phyloP scores from a whole-genome alignment of 2,329 filamentous ascomycete species.

The Xylariales sp. region DNA sequence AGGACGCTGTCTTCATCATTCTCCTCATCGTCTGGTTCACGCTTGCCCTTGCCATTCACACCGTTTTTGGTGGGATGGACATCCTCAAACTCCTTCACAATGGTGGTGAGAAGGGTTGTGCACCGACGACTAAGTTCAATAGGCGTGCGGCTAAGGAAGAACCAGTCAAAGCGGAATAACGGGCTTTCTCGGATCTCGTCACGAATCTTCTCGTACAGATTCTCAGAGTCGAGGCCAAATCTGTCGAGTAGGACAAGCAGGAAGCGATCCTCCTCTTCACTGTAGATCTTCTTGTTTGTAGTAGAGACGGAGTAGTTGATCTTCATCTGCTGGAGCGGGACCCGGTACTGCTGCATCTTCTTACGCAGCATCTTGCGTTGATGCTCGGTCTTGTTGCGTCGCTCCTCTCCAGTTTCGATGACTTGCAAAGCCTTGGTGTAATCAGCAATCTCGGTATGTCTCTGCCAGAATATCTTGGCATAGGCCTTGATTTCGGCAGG shows the following conservation, averaged over 20 bases:
- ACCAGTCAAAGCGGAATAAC: slow-evolving; percentile 98
- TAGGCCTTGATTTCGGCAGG: slow-evolving; percentile 83
- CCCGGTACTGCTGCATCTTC: slow-evolving; percentile 96
- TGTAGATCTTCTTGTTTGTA: slow-evolving; percentile 99
- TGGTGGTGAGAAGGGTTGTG: slow-evolving; percentile 88
- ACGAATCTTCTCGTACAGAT: slow-evolving; percentile 89
- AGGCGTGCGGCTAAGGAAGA: slow-evolving; percentile 92
- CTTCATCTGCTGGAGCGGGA: slow-evolving; percentile 94
- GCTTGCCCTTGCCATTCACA: slow-evolving; percentile 66
- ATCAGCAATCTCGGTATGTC: slow-evolving; percentile 85
- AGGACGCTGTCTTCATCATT: slow-evolving; percentile 80
- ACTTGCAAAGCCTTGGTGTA: slow-evolving; percentile 84
- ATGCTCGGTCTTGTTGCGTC: slow-evolving; percentile 81
- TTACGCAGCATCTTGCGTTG: slow-evolving; percentile 90
- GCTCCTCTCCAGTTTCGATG: slow-evolving; percentile 91
- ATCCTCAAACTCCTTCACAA: slow-evolving; percentile 90
- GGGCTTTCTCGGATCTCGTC: slow-evolving; percentile 94
- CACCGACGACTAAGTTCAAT: slow-evolving; percentile 89
- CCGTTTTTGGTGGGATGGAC: slow-evolving; percentile 52
- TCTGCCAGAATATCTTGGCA: slow-evolving; percentile 93
- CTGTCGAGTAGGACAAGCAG: slow-evolving; percentile 89
- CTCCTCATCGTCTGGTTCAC: slow-evolving; percentile 73
- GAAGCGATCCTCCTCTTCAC: slow-evolving; percentile 96
- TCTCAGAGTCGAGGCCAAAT: slow-evolving; percentile 86
- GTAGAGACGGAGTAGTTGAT: slow-evolving; percentile 99